Evolutionary conservation across 306 rosid species (phyloP), one percentile per base, ranked within the genome.

Genomic region (Spatholobus suberectus): DNA sequence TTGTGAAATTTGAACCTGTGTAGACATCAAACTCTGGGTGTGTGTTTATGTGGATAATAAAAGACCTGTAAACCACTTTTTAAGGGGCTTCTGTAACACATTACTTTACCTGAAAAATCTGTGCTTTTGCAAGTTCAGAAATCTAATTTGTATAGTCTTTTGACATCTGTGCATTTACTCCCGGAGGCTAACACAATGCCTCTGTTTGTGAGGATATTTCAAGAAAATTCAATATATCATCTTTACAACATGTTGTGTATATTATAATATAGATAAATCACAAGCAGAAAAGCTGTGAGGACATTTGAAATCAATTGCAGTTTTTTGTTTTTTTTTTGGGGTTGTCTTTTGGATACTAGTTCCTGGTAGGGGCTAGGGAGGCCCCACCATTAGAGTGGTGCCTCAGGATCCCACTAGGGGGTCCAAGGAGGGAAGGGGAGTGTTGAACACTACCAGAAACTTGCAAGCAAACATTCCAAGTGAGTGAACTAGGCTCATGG

Each of bases 131-230:
- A 18, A 49, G 55, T 26, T 63, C 44, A 38, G 38, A 77, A 67
- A 69, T 83, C 73, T 68, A 69, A 46, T 35, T 44, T 78, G 5
- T 68, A 6, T 44, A 35, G 67, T 66, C 43, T 82, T 34, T 66
- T 54, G 62, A 43, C 55, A 72, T 73, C 44, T 72, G 74, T 46
- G 20, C 80, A 34, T 58, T 80, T 76, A 27, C 68, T 72, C 26
- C 70, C 21, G 4, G 13, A 44, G 35, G 75, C 75, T 69, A 83
- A 83, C 46, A 44, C 74, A 69, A 26, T 80, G 49, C 26, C 23
- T 75, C 38, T 63, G 5, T 52, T 27, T 29, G 38, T 27, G 57
- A 55, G 38, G 37, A 70, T 14, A 27, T 70, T 71, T 47, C 0
- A 21, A 70, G 14, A 26, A 44, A 71, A 77, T 7, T 46, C 61